These are phyloP conservation scores for Lophium mytilinum DNA, from an alignment of 495 filamentous ascomycete genomes.

Conservation along the genomic window DNA sequence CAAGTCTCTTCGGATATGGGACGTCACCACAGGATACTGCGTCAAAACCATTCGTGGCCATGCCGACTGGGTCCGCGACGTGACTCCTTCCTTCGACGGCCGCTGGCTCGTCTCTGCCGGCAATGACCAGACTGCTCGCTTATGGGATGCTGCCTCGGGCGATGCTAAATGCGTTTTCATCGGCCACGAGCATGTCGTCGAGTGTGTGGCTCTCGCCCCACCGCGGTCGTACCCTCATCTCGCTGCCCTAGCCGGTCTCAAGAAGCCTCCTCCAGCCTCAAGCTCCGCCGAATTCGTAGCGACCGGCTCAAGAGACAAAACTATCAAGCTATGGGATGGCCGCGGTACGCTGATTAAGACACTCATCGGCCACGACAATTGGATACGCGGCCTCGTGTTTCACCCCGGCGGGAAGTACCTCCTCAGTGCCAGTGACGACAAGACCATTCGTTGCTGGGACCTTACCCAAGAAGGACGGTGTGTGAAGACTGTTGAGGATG, in stretches of 20 bases:
- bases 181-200: slow-evolving; percentile 82
- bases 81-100: slow-evolving; percentile 75
- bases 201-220: slow-evolving; percentile 86
- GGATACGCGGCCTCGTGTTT: slow-evolving; percentile 81
- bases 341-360: slow-evolving; percentile 83
- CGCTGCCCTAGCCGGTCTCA: slow-evolving; percentile 71
- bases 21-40: slow-evolving; percentile 87
- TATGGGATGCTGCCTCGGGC: slow-evolving; percentile 74
- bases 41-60: slow-evolving; percentile 77
- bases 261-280: slow-evolving; percentile 65
- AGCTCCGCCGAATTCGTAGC: slow-evolving; percentile 84
- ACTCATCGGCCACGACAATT: slow-evolving; percentile 88
- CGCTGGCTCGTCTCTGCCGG: slow-evolving; percentile 73
- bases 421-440: slow-evolving; percentile 78
- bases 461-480: slow-evolving; percentile 82
- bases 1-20: slow-evolving; percentile 81
- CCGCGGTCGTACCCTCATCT: slow-evolving; percentile 68
- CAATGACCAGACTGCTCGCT: slow-evolving; percentile 68
- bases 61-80: slow-evolving; percentile 83
- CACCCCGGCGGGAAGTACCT: slow-evolving; percentile 94
- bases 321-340: slow-evolving; percentile 82
- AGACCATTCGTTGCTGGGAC: slow-evolving; percentile 93
- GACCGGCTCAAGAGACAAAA: slow-evolving; percentile 85
- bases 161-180: slow-evolving; percentile 75
- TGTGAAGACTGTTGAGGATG: slow-evolving; percentile 72